Conservation (phyloP, 2,329 filamentous ascomycete genomes). For the Venturia oleaginea region DNA sequence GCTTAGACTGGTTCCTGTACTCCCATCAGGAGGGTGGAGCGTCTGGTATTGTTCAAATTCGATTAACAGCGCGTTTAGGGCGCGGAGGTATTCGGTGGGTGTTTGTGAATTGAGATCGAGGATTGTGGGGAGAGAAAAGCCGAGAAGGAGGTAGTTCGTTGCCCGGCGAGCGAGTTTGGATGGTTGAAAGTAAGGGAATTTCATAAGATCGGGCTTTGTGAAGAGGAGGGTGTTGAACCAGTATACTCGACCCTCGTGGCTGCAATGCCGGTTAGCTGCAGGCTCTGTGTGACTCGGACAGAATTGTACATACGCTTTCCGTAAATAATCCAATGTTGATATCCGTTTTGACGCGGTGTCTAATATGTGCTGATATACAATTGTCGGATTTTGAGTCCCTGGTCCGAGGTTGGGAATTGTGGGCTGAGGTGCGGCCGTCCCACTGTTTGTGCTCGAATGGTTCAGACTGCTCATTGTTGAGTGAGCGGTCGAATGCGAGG, state of each 20-base stretch:
- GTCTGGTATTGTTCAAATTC: constrained; percentile 94
- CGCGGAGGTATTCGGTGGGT: constrained; percentile 76
- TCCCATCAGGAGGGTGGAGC: constrained; percentile 70
- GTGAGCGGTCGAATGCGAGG: constrained; percentile 2
- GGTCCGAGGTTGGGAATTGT: background rate
- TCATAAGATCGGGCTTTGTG: constrained; percentile 67
- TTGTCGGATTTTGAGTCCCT: constrained; percentile 38
- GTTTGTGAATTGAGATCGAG: constrained; percentile 77
- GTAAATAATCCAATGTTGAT: constrained; percentile 83
- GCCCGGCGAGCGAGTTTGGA: constrained; percentile 81
- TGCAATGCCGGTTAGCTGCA: constrained; percentile 28
- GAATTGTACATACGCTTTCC: constrained; percentile 64
- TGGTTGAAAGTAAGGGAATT: constrained; percentile 77
- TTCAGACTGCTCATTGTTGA: constrained; percentile 3
- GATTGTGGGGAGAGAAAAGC: constrained; percentile 80
- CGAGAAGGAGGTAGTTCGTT: constrained; percentile 87
- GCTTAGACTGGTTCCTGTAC: constrained; percentile 60
- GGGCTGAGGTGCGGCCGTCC: background rate
- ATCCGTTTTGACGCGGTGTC: constrained; percentile 88
- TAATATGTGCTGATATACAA: constrained; percentile 61
- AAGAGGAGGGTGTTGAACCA: constrained; percentile 98
- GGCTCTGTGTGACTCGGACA: background rate
- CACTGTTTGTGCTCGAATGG: background rate
- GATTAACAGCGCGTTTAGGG: constrained; percentile 71
- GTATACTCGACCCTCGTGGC: constrained; percentile 87